Evolutionary conservation across 257 asterid genomes (phyloP), one percentile per base, ranked within the genome.

Genomic region (Craterostigma plantagineum): DNA sequence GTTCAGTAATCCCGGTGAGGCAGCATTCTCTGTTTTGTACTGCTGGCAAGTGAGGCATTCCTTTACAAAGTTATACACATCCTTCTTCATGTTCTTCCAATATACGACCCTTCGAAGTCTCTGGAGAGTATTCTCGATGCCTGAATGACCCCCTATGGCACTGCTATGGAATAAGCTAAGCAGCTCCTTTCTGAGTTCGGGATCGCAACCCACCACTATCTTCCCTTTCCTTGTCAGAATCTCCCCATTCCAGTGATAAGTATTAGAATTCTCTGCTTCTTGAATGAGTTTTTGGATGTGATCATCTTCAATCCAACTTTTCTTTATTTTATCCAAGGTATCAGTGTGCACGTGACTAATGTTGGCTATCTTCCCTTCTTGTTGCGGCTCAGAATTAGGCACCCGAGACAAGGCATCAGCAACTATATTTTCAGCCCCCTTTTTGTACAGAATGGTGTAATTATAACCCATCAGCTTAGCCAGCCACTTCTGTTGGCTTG

Each of bases 391-490:
- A 9, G 1, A 0, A 9, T 35, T 13, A 1, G 9, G 16, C 8
- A n/a, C 11, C 10, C 56, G n/a, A 0, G 56, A 43, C 0, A 50
- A 16, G 0, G 56, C 56, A 37, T 42, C 51, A 0, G 18, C 50
- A 0, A 10, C 37, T 0, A 11, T 4, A 0, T 57, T 56, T 1
- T 36, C 56, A 1, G 27, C 1, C 56, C n/a, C 48, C 3, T 7
- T 41, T 0, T 45, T 33, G 11, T 46, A 55, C 1, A 14, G 0
- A 9, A 55, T 55, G 0, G 36, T 18, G 13, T 37, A 54, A 7
- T 45, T 41, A 1, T 14, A 45, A 4, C 47, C 59, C 34, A 54
- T 10, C 34, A 56, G 10, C 11, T 56, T 56, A 14, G 16, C 17
- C 0, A 56, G 1, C 55, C 46, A 42, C 1, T 45, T 53, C 1